Percentiles rank a stretch among this genome's conserved stretches.
phyloP scores from a whole-genome alignment of 495 filamentous ascomycete species.

The Rhypophila decipiens region DNA sequence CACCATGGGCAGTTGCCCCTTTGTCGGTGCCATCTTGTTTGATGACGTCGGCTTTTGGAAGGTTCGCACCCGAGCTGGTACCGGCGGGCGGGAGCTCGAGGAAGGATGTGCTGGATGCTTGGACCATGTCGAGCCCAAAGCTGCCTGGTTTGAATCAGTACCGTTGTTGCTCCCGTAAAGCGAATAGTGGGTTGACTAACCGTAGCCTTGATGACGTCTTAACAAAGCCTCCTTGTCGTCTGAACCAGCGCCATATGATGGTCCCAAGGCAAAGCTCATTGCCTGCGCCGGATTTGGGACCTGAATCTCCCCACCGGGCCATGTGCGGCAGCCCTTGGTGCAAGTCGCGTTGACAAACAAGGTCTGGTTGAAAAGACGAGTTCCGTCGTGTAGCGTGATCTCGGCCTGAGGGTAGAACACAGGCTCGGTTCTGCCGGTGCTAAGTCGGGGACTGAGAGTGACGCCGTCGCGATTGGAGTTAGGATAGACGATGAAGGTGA shows the following conservation, averaged over 20 bases:
- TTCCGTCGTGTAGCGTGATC: conserved; percentile 32
- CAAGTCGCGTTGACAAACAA: conserved; percentile 45
- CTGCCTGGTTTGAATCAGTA: too few species aligned
- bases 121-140: conserved; percentile 48
- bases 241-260: conserved; percentile 21
- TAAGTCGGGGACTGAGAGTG: conserved; percentile 15
- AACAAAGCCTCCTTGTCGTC: conserved; percentile 38
- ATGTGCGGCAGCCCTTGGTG: conserved; percentile 40
- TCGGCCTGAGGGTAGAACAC: conserved; percentile 30
- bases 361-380: conserved; percentile 2
- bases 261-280: conserved; percentile 55
- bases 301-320: conserved; percentile 29
- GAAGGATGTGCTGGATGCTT: conserved; percentile 36
- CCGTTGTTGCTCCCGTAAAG: too few species aligned
- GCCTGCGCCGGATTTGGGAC: conserved; percentile 28
- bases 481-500: conserved; percentile 24
- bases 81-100: conserved; percentile 2
- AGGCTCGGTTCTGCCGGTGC: conserved; percentile 42
- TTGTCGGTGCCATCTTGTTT: conserved; percentile 8
- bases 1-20: conserved; percentile 40
- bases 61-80: conserved; percentile 9
- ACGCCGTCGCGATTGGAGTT: conserved; percentile 12
- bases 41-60: conserved; percentile 19
- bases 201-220: conserved; percentile 48
- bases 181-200: neutral